Evolutionary conservation across 1,284 basidiomycete genomes (phyloP).

Genomic region (Heterobasidion irregulare): DNA sequence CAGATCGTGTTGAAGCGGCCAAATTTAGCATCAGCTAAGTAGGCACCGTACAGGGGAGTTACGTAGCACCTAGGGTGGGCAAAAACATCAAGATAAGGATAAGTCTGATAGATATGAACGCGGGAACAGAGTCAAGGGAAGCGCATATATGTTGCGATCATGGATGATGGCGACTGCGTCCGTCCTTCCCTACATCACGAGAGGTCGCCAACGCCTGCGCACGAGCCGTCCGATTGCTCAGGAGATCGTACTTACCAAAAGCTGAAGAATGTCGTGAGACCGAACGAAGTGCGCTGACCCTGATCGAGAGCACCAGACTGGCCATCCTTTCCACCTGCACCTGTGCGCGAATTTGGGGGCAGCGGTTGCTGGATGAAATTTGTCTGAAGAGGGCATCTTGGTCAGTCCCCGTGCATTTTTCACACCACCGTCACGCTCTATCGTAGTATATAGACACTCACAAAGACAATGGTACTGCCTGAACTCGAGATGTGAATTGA

Average conservation of each 20-base stretch:
- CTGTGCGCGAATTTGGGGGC: slow-evolving; percentile 58
- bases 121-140: not conserved
- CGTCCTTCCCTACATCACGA: too few relatives aligned
- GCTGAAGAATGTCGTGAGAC: slow-evolving; percentile 56
- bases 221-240: too few relatives aligned
- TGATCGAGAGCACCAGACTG: slow-evolving; percentile 67
- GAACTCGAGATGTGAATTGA: slow-evolving; percentile 23
- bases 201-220: too few relatives aligned
- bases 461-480: slow-evolving; percentile 61
- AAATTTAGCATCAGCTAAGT: slow-evolving; percentile 68
- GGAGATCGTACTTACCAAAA: slow-evolving; percentile 36
- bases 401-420: too few relatives aligned
- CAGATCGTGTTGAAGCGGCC: slow-evolving; percentile 73
- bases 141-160: too few relatives aligned
- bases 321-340: slow-evolving; percentile 44
- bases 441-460: slow-evolving; percentile 23
- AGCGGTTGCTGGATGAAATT: slow-evolving; percentile 70
- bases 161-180: too few relatives aligned
- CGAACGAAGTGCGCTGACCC: slow-evolving; percentile 62
- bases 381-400: slow-evolving; percentile 28
- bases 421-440: too few relatives aligned
- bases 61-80: slow-evolving; percentile 37
- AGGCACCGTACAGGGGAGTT: slow-evolving; percentile 58
- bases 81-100: not conserved
- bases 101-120: not conserved